Conservation (phyloP, 371 early-diverging fungal species). For the Parasitella parasitica region DNA sequence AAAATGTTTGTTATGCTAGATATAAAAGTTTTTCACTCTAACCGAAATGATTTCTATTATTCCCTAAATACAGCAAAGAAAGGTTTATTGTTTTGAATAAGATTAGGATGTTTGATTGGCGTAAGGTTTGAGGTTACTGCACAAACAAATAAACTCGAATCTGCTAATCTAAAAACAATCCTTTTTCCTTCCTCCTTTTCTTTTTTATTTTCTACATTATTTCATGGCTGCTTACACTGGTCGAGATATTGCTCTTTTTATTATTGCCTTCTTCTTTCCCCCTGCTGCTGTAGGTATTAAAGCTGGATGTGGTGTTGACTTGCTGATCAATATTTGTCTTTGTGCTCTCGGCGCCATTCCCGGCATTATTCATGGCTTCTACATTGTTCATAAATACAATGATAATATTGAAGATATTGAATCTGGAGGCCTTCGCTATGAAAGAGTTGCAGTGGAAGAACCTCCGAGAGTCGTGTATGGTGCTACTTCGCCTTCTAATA, state of each 20-base stretch:
- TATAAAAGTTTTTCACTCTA: too few relatives aligned
- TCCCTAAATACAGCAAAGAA: not conserved
- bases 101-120: not conserved
- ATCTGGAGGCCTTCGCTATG: conserved; percentile 43
- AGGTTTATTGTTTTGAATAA: not conserved
- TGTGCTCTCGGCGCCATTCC: conserved; percentile 62
- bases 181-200: not conserved
- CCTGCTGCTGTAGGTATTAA: conserved; percentile 67
- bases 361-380: conserved; percentile 53
- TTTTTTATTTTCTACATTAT: not conserved
- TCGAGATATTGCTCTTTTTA: conserved; percentile 56
- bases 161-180: too few relatives aligned
- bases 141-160: not conserved
- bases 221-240: conserved; percentile 46
- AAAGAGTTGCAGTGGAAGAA: conserved; percentile 38
- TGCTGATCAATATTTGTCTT: conserved; percentile 67
- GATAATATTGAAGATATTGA: conserved; percentile 47
- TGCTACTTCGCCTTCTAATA: conserved; percentile 1
- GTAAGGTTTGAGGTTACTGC: not conserved
- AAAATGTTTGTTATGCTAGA: too few relatives aligned
- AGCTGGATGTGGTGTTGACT: conserved; percentile 65
- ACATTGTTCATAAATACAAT: conserved; percentile 52
- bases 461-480: conserved; percentile 30
- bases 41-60: too few relatives aligned
- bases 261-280: conserved; percentile 71